Evolutionary conservation across 1,139 yeast genomes (phyloP).

Genomic region (Magnusiomyces ingens): DNA sequence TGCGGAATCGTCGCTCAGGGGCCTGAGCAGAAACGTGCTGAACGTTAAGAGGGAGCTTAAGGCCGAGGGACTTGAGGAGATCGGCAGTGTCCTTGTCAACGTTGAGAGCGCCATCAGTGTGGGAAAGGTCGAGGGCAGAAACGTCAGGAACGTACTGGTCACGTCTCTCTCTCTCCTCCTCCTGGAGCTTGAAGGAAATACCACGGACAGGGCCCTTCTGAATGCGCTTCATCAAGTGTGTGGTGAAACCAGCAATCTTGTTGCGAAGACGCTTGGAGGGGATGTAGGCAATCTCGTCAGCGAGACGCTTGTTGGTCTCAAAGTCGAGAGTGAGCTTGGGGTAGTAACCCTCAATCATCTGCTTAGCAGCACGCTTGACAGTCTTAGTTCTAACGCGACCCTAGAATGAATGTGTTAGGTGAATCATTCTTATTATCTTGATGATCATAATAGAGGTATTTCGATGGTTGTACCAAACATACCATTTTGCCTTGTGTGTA

Average conservation of each 20-base stretch:
- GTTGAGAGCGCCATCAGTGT: constrained; percentile 93
- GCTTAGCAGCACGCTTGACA: constrained; percentile 99
- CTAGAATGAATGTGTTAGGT: constrained; percentile 12
- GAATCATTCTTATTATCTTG: not conserved
- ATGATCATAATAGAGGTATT: not conserved
- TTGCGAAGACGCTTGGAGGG: constrained; percentile 99
- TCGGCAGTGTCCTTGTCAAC: constrained; percentile 98
- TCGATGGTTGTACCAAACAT: not conserved
- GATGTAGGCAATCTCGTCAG: constrained; percentile 97
- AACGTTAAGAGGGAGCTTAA: constrained; percentile 89
- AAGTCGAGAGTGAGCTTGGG: constrained; percentile 99
- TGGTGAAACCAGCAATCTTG: constrained; percentile 99
- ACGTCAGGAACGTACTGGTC: constrained; percentile 99
- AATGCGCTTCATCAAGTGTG: constrained; percentile 99
- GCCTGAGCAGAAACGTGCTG: constrained; percentile 90
- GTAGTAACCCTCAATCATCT: constrained; percentile 98
- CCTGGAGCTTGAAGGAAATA: constrained; percentile 99
- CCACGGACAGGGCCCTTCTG: constrained; percentile 99
- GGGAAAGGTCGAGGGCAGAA: constrained; percentile 97
- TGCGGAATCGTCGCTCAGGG: constrained; percentile 89
- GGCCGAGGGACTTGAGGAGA: constrained; percentile 92
- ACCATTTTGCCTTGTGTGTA: constrained; percentile 8
- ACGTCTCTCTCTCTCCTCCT: constrained; percentile 99
- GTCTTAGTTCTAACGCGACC: constrained; percentile 68
- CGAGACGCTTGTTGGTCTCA: constrained; percentile 99